Base-by-base conservation (phyloP, 2,329 filamentous ascomycete genomes). In the Monilinia polystroma region DNA sequence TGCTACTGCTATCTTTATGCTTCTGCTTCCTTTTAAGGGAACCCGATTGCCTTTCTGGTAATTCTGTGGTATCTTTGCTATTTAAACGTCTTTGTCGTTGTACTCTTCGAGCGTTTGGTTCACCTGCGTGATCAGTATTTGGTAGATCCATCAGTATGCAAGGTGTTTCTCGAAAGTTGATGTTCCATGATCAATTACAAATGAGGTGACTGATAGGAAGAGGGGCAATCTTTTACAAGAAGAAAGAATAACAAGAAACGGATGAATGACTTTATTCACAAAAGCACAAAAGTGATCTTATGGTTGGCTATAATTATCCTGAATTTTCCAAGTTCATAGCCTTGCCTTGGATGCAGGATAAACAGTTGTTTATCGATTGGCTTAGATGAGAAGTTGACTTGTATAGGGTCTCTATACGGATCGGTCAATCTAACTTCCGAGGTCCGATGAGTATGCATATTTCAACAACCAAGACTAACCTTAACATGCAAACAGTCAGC, bases 61-160 rank as follows among this genome's bases (percentile, higher is more conserved):
- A 64, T 49, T 29, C 16, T 32, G 59, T 49, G n/a, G 47, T 41
- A 16, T n/a, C 32, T 23, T 57, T 63, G 43, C 58, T 58, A 41
- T 63, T 66, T 18, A 49, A 41, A n/a, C 26, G 57, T 12, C 65
- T 66, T 32, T 62, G 38, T 63, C 38, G 32, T 20, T 49, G n/a
- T 53, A 29, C 23, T 35, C 23, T 43, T 57, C 18, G 58, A 32
- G 58, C 43, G 49, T 59, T 60, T 23, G 58, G 14, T 63, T 51
- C 43, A 41, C 32, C 58, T 20, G 52, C 65, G 43, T 43, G 38
- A 66, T 66, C 49, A 56, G 41, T 51, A 29, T 64, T 49, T 62
- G 49, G 52, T 41, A 49, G 47, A 60, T 66, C 65, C 65, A 66
- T 66, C 52, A 66, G 49, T 32, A 58, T 23, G 32, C 64, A 23